Conservation (phyloP, 345 rosid species). For the Eutrema japonicum region DNA sequence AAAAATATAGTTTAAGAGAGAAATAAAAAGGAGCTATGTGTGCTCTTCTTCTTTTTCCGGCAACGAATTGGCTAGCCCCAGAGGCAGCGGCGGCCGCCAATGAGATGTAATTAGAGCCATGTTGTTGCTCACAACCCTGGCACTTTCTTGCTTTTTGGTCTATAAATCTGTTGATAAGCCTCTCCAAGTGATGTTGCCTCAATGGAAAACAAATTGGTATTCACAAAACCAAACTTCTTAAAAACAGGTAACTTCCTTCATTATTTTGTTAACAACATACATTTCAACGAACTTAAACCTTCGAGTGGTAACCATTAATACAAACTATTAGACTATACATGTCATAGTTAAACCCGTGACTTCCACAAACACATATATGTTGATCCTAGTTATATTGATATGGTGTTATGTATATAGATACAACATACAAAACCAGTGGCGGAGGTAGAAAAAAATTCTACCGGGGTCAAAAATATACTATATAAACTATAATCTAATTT, state of each 20-base stretch:
- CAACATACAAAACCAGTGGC: not conserved
- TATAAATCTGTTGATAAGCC: conserved; percentile 27
- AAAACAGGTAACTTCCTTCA: conserved; percentile 3
- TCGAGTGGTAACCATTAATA: too few species aligned
- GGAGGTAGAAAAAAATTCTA: too few species aligned
- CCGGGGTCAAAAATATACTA: too few species aligned
- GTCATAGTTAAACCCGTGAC: too few species aligned
- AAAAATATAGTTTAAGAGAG: not conserved
- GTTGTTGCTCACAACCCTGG: not conserved
- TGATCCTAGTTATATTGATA: not conserved
- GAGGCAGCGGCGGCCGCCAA: not conserved
- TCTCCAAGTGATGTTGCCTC: conserved; percentile 32
- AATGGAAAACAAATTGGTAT: conserved; percentile 5
- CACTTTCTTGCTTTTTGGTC: conserved; percentile 6
- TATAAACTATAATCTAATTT: too few species aligned
- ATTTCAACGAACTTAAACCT: too few species aligned
- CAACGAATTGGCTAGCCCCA: conserved; percentile 8
- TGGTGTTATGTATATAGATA: not conserved
- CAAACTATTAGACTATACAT: too few species aligned
- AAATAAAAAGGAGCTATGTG: not conserved
- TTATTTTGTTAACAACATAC: not conserved
- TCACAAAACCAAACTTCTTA: conserved; percentile 26
- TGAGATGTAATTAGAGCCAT: conserved; percentile 5
- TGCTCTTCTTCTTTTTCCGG: conserved; percentile 8
- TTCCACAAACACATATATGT: too few species aligned